Conservation (phyloP, 176 grass and related monocot species). For the Zoysia pacifica region DNA sequence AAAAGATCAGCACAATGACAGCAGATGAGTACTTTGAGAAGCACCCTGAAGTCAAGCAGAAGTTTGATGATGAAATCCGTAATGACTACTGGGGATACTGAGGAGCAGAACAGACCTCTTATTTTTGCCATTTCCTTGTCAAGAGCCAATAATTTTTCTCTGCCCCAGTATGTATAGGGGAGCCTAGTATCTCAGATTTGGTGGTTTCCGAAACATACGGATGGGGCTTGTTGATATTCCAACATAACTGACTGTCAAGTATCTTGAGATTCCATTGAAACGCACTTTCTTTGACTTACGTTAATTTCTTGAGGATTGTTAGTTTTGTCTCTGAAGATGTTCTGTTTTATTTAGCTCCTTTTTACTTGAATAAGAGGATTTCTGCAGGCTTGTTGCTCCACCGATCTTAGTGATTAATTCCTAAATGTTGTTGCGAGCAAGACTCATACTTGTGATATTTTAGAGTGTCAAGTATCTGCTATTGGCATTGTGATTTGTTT, state of each 20-base stretch:
- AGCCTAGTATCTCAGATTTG: constrained; percentile 6
- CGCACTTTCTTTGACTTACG: constrained; percentile 20
- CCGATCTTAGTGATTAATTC: not conserved
- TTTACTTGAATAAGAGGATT: constrained; percentile 35
- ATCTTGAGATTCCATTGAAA: constrained; percentile 30
- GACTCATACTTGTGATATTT: too few species aligned
- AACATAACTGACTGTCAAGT: not conserved
- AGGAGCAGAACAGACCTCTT: constrained; percentile 32
- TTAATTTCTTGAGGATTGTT: constrained; percentile 3
- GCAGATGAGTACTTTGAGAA: constrained; percentile 77
- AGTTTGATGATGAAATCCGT: constrained; percentile 86
- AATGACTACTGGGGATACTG: constrained; percentile 94
- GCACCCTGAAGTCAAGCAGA: constrained; percentile 74
- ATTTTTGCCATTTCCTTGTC: constrained; percentile 14
- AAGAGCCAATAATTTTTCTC: constrained; percentile 44
- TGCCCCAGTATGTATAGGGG: constrained; percentile 34
- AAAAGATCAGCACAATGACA: constrained; percentile 93
- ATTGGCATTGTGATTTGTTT: not conserved
- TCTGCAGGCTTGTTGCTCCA: not conserved
- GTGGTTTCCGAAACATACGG: constrained; percentile 35
- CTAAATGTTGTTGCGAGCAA: not conserved
- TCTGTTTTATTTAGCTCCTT: constrained; percentile 10
- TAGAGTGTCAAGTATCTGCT: too few species aligned
- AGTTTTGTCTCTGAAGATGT: constrained; percentile 2
- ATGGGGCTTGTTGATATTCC: constrained; percentile 36